Evolutionary conservation across 2,329 filamentous ascomycete species (phyloP).

Genomic region (Xylariaceae sp.): DNA sequence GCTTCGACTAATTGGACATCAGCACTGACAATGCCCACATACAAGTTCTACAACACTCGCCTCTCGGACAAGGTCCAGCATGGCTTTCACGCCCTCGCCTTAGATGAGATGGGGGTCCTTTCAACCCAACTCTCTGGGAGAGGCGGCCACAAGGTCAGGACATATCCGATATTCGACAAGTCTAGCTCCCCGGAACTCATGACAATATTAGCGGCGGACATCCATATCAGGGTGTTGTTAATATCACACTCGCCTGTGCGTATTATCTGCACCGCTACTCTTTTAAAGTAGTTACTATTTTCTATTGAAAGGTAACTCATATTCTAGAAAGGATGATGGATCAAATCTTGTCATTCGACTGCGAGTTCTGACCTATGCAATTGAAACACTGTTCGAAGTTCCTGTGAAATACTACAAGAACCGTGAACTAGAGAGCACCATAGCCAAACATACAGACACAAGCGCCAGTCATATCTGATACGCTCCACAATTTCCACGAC

Average conservation of each 20-base stretch:
- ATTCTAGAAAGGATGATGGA: conserved; percentile 61
- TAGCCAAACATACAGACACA: conserved; percentile 21
- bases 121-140: conserved; percentile 64
- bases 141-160: conserved; percentile 47
- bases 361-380: conserved; percentile 51
- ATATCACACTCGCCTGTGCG: conserved; percentile 47
- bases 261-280: conserved; percentile 3
- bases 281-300: neutral
- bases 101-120: conserved; percentile 63
- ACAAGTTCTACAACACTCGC: conserved; percentile 60
- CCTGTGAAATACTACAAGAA: conserved; percentile 51
- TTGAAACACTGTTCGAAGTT: conserved; percentile 41
- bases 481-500: neutral
- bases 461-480: no score
- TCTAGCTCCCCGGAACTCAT: conserved; percentile 76
- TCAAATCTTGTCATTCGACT: conserved; percentile 57
- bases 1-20: neutral
- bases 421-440: conserved; percentile 33
- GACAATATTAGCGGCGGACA: conserved; percentile 75
- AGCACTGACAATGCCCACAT: conserved; percentile 49
- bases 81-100: conserved; percentile 64
- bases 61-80: conserved; percentile 61
- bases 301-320: conserved; percentile 5
- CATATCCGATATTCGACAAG: conserved; percentile 55
- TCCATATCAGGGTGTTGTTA: conserved; percentile 54